Percentiles rank a stretch among this genome's conserved stretches.
Conservation (phyloP, 805 yeast species). For the Candida boleticola region DNA sequence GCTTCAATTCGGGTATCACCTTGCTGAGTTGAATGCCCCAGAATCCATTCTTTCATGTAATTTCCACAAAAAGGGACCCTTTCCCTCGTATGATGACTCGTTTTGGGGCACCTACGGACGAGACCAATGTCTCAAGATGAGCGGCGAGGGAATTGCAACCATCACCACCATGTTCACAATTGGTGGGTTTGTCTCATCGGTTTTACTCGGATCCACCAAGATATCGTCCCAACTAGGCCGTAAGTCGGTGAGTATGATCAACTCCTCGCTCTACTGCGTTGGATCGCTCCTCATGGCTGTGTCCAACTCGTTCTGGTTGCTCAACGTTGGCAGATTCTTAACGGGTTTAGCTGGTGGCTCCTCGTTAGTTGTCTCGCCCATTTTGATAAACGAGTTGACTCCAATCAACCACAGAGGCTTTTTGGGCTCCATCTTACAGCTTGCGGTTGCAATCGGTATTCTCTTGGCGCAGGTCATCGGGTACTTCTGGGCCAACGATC, state of each 20-base stretch:
- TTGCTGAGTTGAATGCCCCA: conserved; percentile 38
- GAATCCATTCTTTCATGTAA: conserved; percentile 27
- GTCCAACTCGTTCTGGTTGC: conserved; percentile 15
- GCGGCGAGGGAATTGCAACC: conserved; percentile 17
- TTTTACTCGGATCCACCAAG: conserved; percentile 26
- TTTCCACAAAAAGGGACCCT: conserved; percentile 17
- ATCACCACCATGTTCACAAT: conserved; percentile 34
- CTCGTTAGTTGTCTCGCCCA: conserved; percentile 39
- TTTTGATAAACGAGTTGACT: conserved; percentile 38
- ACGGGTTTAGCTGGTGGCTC: conserved; percentile 40
- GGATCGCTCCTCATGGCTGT: conserved; percentile 30
- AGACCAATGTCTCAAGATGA: conserved; percentile 30
- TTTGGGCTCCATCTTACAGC: conserved; percentile 38
- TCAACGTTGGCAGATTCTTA: conserved; percentile 32
- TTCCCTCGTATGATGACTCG: conserved; percentile 19
- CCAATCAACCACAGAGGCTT: conserved; percentile 42
- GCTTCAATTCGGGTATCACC: conserved; percentile 39
- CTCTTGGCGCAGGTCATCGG: conserved; percentile 32
- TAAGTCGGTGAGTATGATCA: conserved; percentile 17
- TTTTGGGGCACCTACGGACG: conserved; percentile 24
- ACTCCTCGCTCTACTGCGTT: conserved; percentile 19
- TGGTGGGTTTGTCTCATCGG: conserved; percentile 34
- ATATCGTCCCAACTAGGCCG: conserved; percentile 25
- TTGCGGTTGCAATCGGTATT: conserved; percentile 39
- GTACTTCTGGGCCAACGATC: conserved; percentile 31